phyloP scores from a whole-genome alignment of 2,329 filamentous ascomycete genomes.

The Metarhizium brunneum region DNA sequence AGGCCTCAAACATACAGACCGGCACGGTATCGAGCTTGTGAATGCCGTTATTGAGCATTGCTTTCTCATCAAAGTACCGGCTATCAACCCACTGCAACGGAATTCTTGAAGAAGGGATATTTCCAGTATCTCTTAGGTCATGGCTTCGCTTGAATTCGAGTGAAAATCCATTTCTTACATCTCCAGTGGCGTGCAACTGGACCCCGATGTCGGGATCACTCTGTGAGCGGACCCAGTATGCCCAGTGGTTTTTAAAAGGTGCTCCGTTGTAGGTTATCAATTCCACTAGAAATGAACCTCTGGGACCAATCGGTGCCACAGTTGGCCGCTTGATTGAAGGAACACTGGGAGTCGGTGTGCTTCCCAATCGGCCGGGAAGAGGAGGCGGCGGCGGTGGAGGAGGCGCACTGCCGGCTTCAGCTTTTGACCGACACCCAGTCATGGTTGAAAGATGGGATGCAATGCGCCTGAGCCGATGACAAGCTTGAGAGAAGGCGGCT shows the following conservation, averaged over 20 bases:
- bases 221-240: constrained; percentile 18
- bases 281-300: constrained; percentile 16
- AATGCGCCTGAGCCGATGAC: no score
- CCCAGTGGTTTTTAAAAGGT: constrained; percentile 27
- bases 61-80: constrained; percentile 13
- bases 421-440: no score
- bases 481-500: no score
- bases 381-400: no score
- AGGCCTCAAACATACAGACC: constrained; percentile 18
- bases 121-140: constrained; percentile 10
- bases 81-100: constrained; percentile 22
- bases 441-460: no score
- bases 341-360: neutral
- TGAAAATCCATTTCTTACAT: constrained; percentile 21
- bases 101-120: constrained; percentile 13
- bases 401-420: no score
- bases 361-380: no score
- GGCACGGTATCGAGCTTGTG: constrained; percentile 12
- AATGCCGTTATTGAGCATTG: constrained; percentile 17
- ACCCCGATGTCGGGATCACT: constrained; percentile 13
- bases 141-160: constrained; percentile 20
- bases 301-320: constrained; percentile 9
- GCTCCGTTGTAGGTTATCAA: constrained; percentile 21
- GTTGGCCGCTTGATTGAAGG: neutral
- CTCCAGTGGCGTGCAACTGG: constrained; percentile 20